These are phyloP conservation scores for Lactarius trivialis DNA, from an alignment of 768 basidiomycete species.

Conservation along the genomic window DNA sequence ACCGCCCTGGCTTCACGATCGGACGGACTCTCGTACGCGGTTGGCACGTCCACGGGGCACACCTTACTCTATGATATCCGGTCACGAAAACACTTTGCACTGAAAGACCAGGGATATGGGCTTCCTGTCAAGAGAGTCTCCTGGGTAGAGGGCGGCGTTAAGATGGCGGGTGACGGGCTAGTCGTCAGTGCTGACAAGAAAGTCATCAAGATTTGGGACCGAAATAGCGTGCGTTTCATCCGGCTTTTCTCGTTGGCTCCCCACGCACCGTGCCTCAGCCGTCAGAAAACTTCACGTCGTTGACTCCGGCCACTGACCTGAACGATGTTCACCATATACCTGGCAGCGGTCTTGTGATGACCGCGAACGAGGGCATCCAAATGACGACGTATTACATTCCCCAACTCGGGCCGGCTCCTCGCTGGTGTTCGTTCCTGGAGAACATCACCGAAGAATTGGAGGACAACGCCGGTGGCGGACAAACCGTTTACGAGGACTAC, in stretches of 20 bases:
- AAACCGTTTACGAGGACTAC: constrained; percentile 84
- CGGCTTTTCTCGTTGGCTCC: constrained; percentile 35
- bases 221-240: constrained; percentile 54
- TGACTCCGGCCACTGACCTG: constrained; percentile 84
- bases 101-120: constrained; percentile 97
- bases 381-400: constrained; percentile 95
- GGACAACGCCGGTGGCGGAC: constrained; percentile 64
- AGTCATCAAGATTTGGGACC: constrained; percentile 96
- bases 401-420: constrained; percentile 91
- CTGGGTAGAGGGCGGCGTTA: constrained; percentile 85
- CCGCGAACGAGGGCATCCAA: constrained; percentile 94
- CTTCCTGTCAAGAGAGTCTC: constrained; percentile 75
- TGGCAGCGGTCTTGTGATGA: constrained; percentile 81
- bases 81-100: constrained; percentile 69
- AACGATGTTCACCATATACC: constrained; percentile 90
- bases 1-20: constrained; percentile 80
- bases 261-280: constrained; percentile 46
- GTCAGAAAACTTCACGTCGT: constrained; percentile 79
- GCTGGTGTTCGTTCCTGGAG: constrained; percentile 97
- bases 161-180: constrained; percentile 82
- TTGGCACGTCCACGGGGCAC: constrained; percentile 94
- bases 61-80: constrained; percentile 93
- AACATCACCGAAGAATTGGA: constrained; percentile 99
- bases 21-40: constrained; percentile 89
- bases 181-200: constrained; percentile 93